phyloP scores from a whole-genome alignment of 2,329 filamentous ascomycete genomes.

The Aspergillus sp. region DNA sequence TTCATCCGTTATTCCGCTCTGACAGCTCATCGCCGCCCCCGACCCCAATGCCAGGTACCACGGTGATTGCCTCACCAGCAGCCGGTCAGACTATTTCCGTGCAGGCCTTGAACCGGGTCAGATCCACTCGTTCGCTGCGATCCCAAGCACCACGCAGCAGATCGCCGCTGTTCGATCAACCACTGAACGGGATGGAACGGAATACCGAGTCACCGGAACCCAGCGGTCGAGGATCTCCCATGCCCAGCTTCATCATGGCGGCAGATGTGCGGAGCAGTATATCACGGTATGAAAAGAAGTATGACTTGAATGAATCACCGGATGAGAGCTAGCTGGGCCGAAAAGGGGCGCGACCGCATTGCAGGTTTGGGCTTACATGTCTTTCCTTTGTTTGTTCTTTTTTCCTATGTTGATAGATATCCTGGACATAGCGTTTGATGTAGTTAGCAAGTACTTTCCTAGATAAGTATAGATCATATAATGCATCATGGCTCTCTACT shows the following conservation, averaged over 20 bases:
- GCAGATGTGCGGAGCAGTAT: conserved; percentile 27
- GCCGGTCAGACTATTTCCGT: conserved; percentile 55
- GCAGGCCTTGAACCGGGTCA: conserved; percentile 40
- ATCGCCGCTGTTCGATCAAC: conserved; percentile 22
- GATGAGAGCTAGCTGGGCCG: conserved; percentile 26
- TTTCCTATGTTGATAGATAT: conserved; percentile 11
- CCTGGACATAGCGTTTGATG: conserved; percentile 9
- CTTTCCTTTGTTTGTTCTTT: conserved; percentile 7
- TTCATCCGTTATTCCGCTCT: conserved; percentile 60
- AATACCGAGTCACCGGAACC: conserved; percentile 9
- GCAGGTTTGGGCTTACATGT: conserved; percentile 3
- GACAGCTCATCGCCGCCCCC: conserved; percentile 57
- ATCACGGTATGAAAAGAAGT: conserved; percentile 27
- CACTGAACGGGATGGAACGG: conserved; percentile 12
- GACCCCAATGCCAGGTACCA: conserved; percentile 54
- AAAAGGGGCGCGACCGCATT: background rate
- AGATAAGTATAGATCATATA: conserved; percentile 1
- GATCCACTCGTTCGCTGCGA: conserved; percentile 36
- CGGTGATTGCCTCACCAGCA: conserved; percentile 57
- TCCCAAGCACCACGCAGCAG: conserved; percentile 23
- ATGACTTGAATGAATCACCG: conserved; percentile 34
- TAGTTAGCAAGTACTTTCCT: conserved; percentile 1
- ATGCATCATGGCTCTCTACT: background rate
- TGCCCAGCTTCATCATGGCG: conserved; percentile 22
- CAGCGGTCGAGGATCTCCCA: conserved; percentile 8